These are phyloP conservation scores for Hammondia hammondi DNA, from an alignment of 169 alveolate genomes.

Conservation along the genomic window DNA sequence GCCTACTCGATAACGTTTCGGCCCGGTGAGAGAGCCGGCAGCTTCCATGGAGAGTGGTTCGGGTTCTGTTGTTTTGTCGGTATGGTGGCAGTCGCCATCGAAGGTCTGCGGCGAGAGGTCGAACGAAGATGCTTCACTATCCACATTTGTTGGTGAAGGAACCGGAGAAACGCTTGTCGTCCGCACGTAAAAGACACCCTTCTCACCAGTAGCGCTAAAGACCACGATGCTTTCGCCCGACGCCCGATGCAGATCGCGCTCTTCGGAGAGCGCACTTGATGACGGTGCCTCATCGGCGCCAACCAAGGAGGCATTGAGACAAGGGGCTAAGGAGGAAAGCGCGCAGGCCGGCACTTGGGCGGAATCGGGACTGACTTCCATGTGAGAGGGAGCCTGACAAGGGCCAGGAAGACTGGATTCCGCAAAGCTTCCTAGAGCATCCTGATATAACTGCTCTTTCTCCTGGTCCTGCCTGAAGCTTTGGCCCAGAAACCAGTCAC, in stretches of 20 bases:
- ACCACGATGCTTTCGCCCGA: slow-evolving; percentile 27
- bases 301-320: neutral
- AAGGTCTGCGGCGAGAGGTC: neutral
- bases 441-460: neutral
- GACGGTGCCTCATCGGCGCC: neutral
- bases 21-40: neutral
- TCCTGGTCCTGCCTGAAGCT: neutral
- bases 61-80: neutral
- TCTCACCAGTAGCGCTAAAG: slow-evolving; percentile 13
- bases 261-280: neutral
- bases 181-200: neutral
- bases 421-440: neutral
- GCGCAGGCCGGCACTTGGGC: neutral
- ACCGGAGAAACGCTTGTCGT: slow-evolving; percentile 24
- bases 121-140: neutral
- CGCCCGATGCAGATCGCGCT: neutral
- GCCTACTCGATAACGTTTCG: neutral
- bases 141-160: neutral
- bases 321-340: neutral
- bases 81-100: neutral
- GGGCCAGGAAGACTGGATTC: neutral
- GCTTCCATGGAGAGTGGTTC: neutral
- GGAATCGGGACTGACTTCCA: neutral
- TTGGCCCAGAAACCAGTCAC: neutral
- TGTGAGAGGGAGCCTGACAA: neutral